Evolutionary conservation across 2,329 filamentous ascomycete genomes (phyloP).

Genomic region (Hortaea sp.): DNA sequence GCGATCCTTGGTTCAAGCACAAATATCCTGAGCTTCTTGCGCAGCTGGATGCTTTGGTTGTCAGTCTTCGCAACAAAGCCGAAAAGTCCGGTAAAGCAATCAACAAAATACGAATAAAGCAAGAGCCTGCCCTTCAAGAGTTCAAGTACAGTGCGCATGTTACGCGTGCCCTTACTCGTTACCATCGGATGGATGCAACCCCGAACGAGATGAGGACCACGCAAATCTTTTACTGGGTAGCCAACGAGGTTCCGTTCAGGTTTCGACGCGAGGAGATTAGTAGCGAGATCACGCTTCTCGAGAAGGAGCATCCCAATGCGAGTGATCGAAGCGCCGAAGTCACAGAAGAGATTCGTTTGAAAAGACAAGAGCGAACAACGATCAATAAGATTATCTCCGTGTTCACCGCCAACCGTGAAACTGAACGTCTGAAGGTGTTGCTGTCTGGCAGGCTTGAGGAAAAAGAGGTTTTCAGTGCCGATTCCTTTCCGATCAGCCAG

Average conservation of each 20-base stretch:
- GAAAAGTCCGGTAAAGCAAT: neutral
- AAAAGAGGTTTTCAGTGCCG: conserved; percentile 1
- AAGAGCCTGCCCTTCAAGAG: neutral
- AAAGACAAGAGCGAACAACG: neutral
- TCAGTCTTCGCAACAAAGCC: neutral
- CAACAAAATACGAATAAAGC: neutral
- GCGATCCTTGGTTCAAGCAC: conserved; percentile 1
- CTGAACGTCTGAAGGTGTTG: conserved; percentile 1
- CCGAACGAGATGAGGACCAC: neutral
- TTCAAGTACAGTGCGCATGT: neutral
- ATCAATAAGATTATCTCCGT: neutral
- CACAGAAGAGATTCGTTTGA: no score
- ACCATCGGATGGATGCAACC: neutral
- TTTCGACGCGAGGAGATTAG: neutral
- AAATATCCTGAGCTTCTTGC: conserved; percentile 1
- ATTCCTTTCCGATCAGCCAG: neutral
- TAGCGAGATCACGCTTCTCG: neutral
- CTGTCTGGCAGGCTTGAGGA: neutral
- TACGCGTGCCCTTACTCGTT: neutral
- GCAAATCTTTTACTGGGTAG: neutral
- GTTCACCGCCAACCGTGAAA: neutral
- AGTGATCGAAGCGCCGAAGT: no score
- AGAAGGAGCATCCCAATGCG: neutral
- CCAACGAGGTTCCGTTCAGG: neutral
- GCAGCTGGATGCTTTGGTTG: neutral